Evolutionary conservation across 495 filamentous ascomycete genomes (phyloP).

Genomic region (Aspergillus leporis): DNA sequence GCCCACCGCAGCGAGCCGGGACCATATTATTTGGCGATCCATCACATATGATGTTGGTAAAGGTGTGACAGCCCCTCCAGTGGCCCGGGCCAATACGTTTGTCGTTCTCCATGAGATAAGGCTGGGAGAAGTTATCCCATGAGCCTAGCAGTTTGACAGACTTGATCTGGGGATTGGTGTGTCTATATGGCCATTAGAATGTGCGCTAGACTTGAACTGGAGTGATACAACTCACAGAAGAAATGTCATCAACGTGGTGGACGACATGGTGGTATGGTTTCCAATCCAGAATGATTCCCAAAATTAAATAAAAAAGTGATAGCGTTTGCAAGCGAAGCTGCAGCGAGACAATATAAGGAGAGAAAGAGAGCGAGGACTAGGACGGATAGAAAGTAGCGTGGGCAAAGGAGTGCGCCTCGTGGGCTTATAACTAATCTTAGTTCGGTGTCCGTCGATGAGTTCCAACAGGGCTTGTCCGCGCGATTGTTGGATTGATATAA

Average conservation of each 20-base stretch:
- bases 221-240: slow-evolving; percentile 62
- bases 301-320: too few species aligned
- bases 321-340: background rate
- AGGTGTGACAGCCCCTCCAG: slow-evolving; percentile 84
- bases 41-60: slow-evolving; percentile 81
- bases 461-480: slow-evolving; percentile 9
- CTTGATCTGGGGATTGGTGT: slow-evolving; percentile 63
- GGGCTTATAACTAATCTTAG: background rate
- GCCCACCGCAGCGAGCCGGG: slow-evolving; percentile 67
- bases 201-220: background rate
- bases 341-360: background rate
- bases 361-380: slow-evolving; percentile 13
- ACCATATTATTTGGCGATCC: slow-evolving; percentile 56
- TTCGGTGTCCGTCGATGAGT: background rate
- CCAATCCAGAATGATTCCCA: slow-evolving; percentile 1
- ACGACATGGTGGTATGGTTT: slow-evolving; percentile 50
- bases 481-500: slow-evolving; percentile 16
- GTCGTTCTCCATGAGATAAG: slow-evolving; percentile 80
- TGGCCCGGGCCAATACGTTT: slow-evolving; percentile 64
- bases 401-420: background rate
- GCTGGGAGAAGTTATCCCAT: slow-evolving; percentile 85
- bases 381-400: slow-evolving; percentile 14
- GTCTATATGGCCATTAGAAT: slow-evolving; percentile 41
- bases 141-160: slow-evolving; percentile 83
- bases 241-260: slow-evolving; percentile 76